Percentiles rank a stretch among this genome's conserved stretches.
Evolutionary conservation across 768 basidiomycete genomes (phyloP).

Genomic region (Auriscalpium orientale): DNA sequence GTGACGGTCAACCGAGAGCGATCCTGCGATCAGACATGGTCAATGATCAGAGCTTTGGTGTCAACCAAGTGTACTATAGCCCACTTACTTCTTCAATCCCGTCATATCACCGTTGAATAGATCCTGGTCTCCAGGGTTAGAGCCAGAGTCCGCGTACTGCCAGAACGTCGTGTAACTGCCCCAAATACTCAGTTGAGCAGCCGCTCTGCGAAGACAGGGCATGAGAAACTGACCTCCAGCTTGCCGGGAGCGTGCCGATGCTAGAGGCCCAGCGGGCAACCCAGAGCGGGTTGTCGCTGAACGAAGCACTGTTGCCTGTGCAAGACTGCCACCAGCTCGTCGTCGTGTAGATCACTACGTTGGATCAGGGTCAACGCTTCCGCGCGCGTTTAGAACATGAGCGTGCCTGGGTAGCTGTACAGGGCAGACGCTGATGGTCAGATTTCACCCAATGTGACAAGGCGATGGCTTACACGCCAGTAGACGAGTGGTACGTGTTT

Average conservation of each 20-base stretch:
- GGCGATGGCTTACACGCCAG: constrained; percentile 33
- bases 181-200: too few species aligned
- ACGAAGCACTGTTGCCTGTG: constrained; percentile 49
- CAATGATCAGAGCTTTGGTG: too few species aligned
- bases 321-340: constrained; percentile 65
- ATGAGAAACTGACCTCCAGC: constrained; percentile 37
- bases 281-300: constrained; percentile 51
- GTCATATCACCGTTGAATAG: constrained; percentile 46
- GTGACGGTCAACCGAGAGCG: too few species aligned
- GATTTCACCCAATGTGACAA: too few species aligned
- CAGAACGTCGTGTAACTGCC: constrained; percentile 48
- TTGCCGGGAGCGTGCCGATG: constrained; percentile 49
- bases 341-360: constrained; percentile 57
- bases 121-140: constrained; percentile 53
- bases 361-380: too few species aligned
- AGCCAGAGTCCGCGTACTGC: constrained; percentile 50
- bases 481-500: constrained; percentile 43
- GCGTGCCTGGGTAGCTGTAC: too few species aligned
- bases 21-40: too few species aligned
- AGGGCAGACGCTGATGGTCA: too few species aligned
- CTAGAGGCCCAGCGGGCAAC: constrained; percentile 45
- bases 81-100: constrained; percentile 29
- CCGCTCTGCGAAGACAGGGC: too few species aligned
- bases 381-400: too few species aligned
- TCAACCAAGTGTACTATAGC: too few species aligned